Conservation (phyloP, 2,329 filamentous ascomycete genomes). For the Aspergillus ibericus region DNA sequence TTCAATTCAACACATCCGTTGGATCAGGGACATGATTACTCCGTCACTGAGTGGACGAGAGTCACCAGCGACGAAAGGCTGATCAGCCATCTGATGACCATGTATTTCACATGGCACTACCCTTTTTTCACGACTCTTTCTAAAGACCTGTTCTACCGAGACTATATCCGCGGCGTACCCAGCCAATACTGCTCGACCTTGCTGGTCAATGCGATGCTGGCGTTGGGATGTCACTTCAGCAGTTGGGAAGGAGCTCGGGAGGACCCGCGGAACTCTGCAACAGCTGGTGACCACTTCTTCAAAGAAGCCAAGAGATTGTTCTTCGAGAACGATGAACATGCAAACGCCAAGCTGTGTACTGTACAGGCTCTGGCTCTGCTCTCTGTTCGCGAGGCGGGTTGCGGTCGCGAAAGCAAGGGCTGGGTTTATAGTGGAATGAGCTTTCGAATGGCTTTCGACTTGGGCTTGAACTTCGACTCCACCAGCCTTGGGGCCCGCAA, state of each 20-base stretch:
- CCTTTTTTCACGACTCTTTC: conserved; percentile 91
- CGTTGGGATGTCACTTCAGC: conserved; percentile 91
- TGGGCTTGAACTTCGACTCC: conserved; percentile 85
- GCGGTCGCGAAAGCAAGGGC: conserved; percentile 87
- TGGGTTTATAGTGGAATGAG: conserved; percentile 99
- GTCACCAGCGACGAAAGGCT: conserved; percentile 78
- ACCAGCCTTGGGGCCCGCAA: conserved; percentile 62
- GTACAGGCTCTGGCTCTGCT: conserved; percentile 93
- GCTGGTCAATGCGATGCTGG: conserved; percentile 90
- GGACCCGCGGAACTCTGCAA: conserved; percentile 71
- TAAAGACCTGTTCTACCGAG: conserved; percentile 79
- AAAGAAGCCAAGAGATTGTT: conserved; percentile 88
- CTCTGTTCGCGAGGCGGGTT: conserved; percentile 94
- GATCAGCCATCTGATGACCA: conserved; percentile 83
- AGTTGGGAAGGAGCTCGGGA: conserved; percentile 70
- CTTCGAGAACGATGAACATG: conserved; percentile 88
- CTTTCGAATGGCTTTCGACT: conserved; percentile 93
- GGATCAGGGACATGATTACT: conserved; percentile 60
- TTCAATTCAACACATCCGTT: conserved; percentile 39
- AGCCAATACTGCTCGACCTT: conserved; percentile 83
- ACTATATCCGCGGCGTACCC: conserved; percentile 70
- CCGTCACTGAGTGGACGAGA: conserved; percentile 81
- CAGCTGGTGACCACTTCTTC: conserved; percentile 95
- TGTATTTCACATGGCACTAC: conserved; percentile 99
- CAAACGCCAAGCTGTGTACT: conserved; percentile 81